These are phyloP conservation scores for Ophiostoma australiae DNA, from an alignment of 2,329 filamentous ascomycete species.

Conservation along the genomic window DNA sequence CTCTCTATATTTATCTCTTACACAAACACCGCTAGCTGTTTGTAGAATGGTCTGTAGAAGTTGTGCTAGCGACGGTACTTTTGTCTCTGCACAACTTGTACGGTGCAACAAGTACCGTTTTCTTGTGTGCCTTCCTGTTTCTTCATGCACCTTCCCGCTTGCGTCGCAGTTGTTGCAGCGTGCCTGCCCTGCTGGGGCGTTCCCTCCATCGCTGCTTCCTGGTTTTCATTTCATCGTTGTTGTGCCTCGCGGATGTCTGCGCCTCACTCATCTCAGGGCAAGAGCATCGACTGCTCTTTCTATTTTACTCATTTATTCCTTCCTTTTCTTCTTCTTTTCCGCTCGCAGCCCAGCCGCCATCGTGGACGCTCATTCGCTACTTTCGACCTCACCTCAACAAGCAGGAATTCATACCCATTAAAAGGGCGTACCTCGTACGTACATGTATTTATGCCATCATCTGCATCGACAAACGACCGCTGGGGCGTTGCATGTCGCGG, in stretches of 20 bases:
- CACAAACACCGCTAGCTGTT: background rate
- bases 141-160: conserved; percentile 8
- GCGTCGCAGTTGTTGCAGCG: conserved; percentile 1
- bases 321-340: too few relatives aligned
- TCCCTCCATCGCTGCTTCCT: conserved; percentile 7
- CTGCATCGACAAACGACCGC: background rate
- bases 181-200: background rate
- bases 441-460: conserved; percentile 7
- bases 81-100: background rate
- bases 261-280: background rate
- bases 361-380: background rate
- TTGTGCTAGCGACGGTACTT: background rate
- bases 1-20: conserved; percentile 12
- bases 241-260: background rate
- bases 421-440: background rate
- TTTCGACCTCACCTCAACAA: background rate
- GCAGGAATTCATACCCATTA: background rate
- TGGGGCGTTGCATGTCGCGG: conserved; percentile 1
- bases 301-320: background rate
- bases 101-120: background rate
- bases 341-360: background rate
- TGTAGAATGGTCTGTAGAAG: background rate
- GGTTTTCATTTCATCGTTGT: background rate
- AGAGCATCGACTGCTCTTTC: background rate
- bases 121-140: background rate